These are phyloP conservation scores for Oryza officinalis DNA, from an alignment of 176 grass and related monocot species.

Conservation along the genomic window DNA sequence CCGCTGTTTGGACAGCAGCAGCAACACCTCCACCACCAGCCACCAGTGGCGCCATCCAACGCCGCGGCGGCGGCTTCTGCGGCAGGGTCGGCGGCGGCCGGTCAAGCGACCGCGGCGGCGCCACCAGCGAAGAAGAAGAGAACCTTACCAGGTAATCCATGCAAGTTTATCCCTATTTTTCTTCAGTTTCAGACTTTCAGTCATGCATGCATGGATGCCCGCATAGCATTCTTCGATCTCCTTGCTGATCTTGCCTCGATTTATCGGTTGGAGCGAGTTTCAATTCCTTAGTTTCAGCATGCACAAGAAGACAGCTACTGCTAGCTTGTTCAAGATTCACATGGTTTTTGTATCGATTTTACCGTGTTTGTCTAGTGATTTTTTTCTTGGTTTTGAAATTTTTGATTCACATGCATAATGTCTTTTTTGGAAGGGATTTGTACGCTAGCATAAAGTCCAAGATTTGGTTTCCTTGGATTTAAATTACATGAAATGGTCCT, in stretches of 20 bases:
- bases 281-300: background rate
- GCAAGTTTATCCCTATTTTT: slow-evolving; percentile 32
- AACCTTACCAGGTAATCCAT: slow-evolving; percentile 78
- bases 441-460: background rate
- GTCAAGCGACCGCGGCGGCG: slow-evolving; percentile 11
- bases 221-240: slow-evolving; percentile 4
- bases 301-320: background rate
- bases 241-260: slow-evolving; percentile 2
- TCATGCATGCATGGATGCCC: slow-evolving; percentile 37
- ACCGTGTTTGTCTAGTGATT: background rate
- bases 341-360: slow-evolving; percentile 27
- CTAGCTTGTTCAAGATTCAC: background rate
- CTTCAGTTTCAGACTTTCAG: background rate
- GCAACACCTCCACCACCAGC: slow-evolving; percentile 48
- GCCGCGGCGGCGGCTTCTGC: slow-evolving; percentile 23
- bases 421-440: background rate
- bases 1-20: slow-evolving; percentile 46
- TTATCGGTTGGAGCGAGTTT: background rate
- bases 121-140: slow-evolving; percentile 89
- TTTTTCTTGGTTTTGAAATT: slow-evolving; percentile 28
- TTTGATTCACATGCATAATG: background rate
- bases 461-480: slow-evolving; percentile 23
- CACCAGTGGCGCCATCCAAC: slow-evolving; percentile 6
- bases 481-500: slow-evolving; percentile 41
- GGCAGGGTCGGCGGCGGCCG: background rate